Conservation (phyloP, 2,329 filamentous ascomycete species). For the Coniella lustricola region DNA sequence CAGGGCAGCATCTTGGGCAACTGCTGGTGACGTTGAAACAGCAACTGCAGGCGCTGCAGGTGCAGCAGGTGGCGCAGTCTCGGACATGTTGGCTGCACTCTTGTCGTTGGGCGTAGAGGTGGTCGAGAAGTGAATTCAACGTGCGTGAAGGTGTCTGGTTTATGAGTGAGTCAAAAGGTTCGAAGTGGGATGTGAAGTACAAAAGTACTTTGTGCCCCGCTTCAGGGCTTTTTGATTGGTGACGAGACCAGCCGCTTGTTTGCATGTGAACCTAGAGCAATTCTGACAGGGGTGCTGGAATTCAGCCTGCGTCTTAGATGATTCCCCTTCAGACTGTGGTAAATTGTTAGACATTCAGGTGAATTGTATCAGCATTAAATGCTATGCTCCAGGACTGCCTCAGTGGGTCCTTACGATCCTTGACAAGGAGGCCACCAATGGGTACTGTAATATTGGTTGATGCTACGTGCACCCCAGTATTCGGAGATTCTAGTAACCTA, state of each 20-base stretch:
- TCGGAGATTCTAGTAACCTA: too few species aligned
- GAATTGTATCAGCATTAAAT: too few species aligned
- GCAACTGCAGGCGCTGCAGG: constrained; percentile 12
- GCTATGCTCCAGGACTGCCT: too few species aligned
- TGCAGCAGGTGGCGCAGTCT: constrained; percentile 11
- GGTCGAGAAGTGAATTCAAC: background rate
- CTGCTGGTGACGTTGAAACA: constrained; percentile 10
- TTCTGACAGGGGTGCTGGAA: too few species aligned
- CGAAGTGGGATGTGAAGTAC: background rate
- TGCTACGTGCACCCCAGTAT: too few species aligned
- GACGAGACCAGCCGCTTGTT: background rate
- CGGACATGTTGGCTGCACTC: constrained; percentile 1
- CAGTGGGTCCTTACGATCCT: too few species aligned
- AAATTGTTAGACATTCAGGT: too few species aligned
- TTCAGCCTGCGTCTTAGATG: too few species aligned
- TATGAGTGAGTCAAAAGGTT: constrained; percentile 15
- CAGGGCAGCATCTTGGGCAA: constrained; percentile 25
- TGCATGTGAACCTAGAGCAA: background rate
- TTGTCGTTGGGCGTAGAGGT: background rate
- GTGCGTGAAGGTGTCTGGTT: background rate
- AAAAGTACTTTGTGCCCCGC: constrained; percentile 10
- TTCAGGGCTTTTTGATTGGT: constrained; percentile 1
- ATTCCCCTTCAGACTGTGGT: too few species aligned
- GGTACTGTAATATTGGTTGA: too few species aligned
- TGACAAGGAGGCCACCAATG: too few species aligned